Evolutionary conservation across 2,329 filamentous ascomycete species (phyloP), one percentile per base, ranked within the genome.

Genomic region (Botrytis cinerea): DNA sequence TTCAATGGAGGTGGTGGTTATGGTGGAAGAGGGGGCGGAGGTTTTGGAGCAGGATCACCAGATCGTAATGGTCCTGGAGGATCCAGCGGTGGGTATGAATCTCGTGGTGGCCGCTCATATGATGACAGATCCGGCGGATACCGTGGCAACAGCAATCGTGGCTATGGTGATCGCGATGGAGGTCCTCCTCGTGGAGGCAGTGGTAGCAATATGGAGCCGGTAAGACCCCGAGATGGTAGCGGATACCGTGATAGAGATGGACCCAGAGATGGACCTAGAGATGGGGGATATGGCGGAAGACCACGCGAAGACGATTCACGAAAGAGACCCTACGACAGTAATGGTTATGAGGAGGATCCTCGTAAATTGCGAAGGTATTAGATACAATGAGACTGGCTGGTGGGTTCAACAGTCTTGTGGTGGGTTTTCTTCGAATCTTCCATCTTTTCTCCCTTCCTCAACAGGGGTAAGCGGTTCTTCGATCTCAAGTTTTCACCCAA

Each of bases 181-280:
- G 74, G 72, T 63, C 67, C 75, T 69, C 77, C 74, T 73, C 76
- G 78, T 59, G 77, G 79, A 75, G 80, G 80, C 69, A 81, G 80
- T 74, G 93, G 93, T 77, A 93, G 93, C 84, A 96, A 97, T 84
- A 92, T 92, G 83, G 94, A 97, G 82, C 93, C 93, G 75, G 89
- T 96, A 81, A 91, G 92, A 80, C 89, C 90, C 71, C 84, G 90
- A 79, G 89, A 91, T 40, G 72, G 43, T 78, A 82, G 86, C 75
- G 85, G 88, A 76, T 84, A 87, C 70, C 83, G 86, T 68, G 86
- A 88, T 75, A 86, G 86, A 72, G 82, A 87, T 71, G 66, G 92
- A 79, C 89, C 90, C 70, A 84, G 90, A 79, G 89, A 91, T 40
- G 66, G 35, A 18, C 48, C 64, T 71, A 57, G 71, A 61, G 87